These are phyloP conservation scores for Erucastrum elatum DNA, from an alignment of 345 rosid species.

Conservation along the genomic window DNA sequence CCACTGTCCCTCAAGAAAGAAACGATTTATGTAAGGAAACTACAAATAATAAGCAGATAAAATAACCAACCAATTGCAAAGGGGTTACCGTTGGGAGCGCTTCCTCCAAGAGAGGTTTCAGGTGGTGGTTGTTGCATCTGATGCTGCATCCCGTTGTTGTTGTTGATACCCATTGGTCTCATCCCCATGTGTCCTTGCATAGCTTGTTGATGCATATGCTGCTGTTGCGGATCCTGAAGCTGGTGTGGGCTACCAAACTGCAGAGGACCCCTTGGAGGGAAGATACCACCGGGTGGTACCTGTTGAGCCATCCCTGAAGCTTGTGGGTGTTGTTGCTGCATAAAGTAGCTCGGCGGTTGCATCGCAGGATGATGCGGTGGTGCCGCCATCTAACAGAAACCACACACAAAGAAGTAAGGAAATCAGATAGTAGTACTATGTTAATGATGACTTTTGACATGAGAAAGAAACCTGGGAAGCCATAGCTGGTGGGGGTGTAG, in stretches of 20 bases:
- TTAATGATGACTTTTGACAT: not conserved
- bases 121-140: constrained; percentile 53
- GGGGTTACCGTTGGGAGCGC: constrained; percentile 36
- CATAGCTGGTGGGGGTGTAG: constrained; percentile 43
- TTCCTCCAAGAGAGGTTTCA: constrained; percentile 54
- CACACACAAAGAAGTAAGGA: constrained; percentile 8
- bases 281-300: constrained; percentile 59
- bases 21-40: not conserved
- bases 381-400: constrained; percentile 62
- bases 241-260: constrained; percentile 76
- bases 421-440: not conserved
- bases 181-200: constrained; percentile 84
- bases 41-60: not conserved
- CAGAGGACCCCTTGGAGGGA: constrained; percentile 65
- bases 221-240: constrained; percentile 62
- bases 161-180: constrained; percentile 58
- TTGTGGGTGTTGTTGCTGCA: constrained; percentile 80
- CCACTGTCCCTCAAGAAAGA: constrained; percentile 11
- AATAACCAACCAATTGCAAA: not conserved
- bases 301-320: constrained; percentile 49
- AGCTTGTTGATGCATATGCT: constrained; percentile 46
- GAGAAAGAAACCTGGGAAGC: constrained; percentile 62
- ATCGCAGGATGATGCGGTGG: constrained; percentile 56
- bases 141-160: constrained; percentile 46
- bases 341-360: constrained; percentile 61